A percentile compares a stretch with the other conserved stretches of the same genome.
These are phyloP conservation scores for Corchorus olitorius DNA, from an alignment of 345 rosid genomes.

Conservation along the genomic window DNA sequence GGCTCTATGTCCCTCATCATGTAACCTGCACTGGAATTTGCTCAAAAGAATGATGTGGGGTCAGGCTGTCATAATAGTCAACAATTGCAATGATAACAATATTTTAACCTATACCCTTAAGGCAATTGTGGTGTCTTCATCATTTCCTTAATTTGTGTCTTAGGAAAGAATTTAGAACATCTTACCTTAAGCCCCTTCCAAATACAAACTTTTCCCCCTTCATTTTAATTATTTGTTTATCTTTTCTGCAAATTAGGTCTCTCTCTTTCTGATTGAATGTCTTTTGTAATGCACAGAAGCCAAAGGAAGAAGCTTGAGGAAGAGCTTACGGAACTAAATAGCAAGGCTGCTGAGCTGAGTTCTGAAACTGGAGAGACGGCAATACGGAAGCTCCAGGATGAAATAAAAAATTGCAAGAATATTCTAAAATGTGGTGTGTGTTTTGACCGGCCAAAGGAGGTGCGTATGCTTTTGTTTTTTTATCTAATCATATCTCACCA, in stretches of 20 bases:
- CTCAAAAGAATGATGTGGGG: not conserved
- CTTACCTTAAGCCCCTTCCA: not conserved
- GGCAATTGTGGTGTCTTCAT: not conserved
- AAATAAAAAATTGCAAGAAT: constrained; percentile 77
- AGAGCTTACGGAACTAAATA: constrained; percentile 67
- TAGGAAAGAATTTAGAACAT: not conserved
- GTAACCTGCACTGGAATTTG: not conserved
- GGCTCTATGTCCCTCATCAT: not conserved
- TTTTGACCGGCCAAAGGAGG: constrained; percentile 96
- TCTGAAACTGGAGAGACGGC: constrained; percentile 86
- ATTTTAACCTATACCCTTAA: not conserved
- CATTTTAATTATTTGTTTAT: not conserved
- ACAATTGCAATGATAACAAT: not conserved
- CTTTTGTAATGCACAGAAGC: constrained; percentile 38
- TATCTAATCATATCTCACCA: not conserved
- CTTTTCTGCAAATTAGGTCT: not conserved
- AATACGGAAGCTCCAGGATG: constrained; percentile 86
- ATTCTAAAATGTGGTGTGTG: constrained; percentile 95
- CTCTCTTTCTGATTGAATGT: not conserved
- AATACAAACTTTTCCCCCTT: not conserved
- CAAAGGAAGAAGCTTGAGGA: constrained; percentile 76
- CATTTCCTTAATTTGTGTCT: not conserved
- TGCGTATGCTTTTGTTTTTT: constrained; percentile 18
- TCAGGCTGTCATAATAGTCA: not conserved
- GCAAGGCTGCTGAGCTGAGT: constrained; percentile 59